phyloP scores from a whole-genome alignment of 139 green algal species.

The Astrephomene gubernaculifera region DNA sequence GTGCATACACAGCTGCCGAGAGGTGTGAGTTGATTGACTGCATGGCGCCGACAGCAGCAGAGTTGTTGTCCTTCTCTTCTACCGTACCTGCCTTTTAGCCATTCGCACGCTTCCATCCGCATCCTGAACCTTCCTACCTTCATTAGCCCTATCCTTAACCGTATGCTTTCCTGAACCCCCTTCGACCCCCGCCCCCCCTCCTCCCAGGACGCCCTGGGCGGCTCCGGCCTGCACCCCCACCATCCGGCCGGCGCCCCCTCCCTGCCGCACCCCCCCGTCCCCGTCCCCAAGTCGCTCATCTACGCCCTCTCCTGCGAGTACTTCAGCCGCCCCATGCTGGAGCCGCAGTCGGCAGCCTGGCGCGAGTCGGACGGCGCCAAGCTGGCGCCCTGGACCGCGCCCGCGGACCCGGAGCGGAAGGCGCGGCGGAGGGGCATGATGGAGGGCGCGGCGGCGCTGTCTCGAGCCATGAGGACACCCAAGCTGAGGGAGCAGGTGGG shows the following conservation, averaged over 20 bases:
- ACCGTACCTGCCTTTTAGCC: too few relatives aligned
- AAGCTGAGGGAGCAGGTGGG: constrained; percentile 67
- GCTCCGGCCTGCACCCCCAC: too few relatives aligned
- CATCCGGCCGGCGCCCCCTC: not conserved
- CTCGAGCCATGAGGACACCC: constrained; percentile 40
- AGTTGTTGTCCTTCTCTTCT: too few relatives aligned
- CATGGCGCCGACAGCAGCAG: too few relatives aligned
- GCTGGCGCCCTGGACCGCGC: constrained; percentile 52
- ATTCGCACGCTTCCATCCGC: too few relatives aligned
- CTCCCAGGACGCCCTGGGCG: too few relatives aligned
- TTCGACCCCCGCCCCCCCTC: too few relatives aligned
- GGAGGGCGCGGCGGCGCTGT: constrained; percentile 51
- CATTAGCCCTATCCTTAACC: too few relatives aligned
- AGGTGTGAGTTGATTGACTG: too few relatives aligned
- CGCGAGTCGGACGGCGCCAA: constrained; percentile 59
- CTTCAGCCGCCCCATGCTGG: constrained; percentile 81
- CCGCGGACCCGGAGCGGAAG: constrained; percentile 55
- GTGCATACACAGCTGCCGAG: too few relatives aligned
- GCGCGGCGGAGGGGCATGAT: constrained; percentile 59
- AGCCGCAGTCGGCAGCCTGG: constrained; percentile 68
- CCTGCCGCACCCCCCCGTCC: not conserved
- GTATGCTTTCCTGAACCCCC: too few relatives aligned
- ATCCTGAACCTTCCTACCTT: too few relatives aligned
- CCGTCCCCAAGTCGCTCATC: constrained; percentile 67
- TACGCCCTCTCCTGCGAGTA: constrained; percentile 70